A percentile compares a stretch with the other conserved stretches of the same genome.
phyloP scores from a whole-genome alignment of 768 basidiomycete genomes.

The Auricularia sp. region DNA sequence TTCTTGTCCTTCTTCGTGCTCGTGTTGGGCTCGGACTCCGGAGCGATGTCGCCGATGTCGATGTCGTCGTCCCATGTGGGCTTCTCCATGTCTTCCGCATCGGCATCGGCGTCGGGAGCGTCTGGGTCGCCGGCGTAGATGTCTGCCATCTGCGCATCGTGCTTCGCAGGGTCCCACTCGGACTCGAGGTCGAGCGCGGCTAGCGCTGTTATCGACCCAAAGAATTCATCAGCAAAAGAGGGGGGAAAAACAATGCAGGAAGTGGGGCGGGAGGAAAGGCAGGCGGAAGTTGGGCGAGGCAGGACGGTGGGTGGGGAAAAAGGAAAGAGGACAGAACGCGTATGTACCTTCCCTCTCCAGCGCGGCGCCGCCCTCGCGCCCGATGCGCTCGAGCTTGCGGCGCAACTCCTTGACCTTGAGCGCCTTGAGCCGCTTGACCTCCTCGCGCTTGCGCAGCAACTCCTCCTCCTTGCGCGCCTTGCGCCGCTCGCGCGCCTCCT shows the following conservation, averaged over 20 bases:
- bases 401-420: conserved; percentile 80
- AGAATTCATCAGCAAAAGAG: neutral
- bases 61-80: conserved; percentile 91
- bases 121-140: conserved; percentile 48
- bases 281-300: too few species aligned
- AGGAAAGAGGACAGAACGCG: too few species aligned
- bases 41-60: conserved; percentile 57
- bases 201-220: conserved; percentile 33
- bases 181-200: conserved; percentile 74
- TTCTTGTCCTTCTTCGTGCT: conserved; percentile 35
- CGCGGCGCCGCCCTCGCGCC: conserved; percentile 54
- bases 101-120: conserved; percentile 24
- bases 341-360: conserved; percentile 26
- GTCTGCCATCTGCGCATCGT: conserved; percentile 73
- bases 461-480: conserved; percentile 76
- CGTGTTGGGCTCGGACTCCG: conserved; percentile 14
- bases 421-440: conserved; percentile 67
- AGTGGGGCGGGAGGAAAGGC: too few species aligned
- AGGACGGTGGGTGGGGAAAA: neutral
- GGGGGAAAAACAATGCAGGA: neutral
- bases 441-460: conserved; percentile 60
- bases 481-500: conserved; percentile 70
- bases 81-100: conserved; percentile 40
- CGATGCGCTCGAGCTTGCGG: conserved; percentile 62
- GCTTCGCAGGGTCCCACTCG: conserved; percentile 82